Base-by-base conservation (phyloP, 805 yeast genomes). In the Ogataea wickerhamii region DNA sequence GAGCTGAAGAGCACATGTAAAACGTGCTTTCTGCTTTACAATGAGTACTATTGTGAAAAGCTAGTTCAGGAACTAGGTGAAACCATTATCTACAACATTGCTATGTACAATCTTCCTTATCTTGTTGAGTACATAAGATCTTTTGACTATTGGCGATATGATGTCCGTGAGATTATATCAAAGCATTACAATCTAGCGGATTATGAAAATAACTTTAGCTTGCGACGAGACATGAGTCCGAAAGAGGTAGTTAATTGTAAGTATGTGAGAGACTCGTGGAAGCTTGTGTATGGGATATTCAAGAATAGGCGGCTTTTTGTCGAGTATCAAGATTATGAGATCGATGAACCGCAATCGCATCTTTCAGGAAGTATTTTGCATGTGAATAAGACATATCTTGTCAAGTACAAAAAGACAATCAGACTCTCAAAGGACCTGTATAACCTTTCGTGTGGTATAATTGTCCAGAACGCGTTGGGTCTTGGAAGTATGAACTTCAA, bases 401-500 rank as follows among this genome's bases (percentile, higher is more conserved):
- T 74, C 13, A 71, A 74, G 14, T 73, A 70, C 43, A 48, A 60
- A 11, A 74, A 74, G 43, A 53, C 60, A 1, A 51, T 74, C 5
- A 67, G 73, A 65, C 51, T 76, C 16, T 56, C 74, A 1, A 71
- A 74, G 0, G 81, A 77, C 3, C 51, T 53, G 11, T 76, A 76
- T 51, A 74, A 74, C 44, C 52, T 75, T 20, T 68, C 74, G 30
- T 67, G 74, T 35, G 81, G 78, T 0, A 51, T 76, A 18, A 71
- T 74, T 5, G 60, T 76, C n/a, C 72, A 73, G 36, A 70, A 71
- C 42, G 76, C 74, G 1, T 61, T 66, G 36, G 84, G 84, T 0
- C 55, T 79, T 19, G 82, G 82, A 2, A 76, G 82, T 12, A 74
- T 79, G 13, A 68, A 70, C 47, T 78, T 78, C 46, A 74, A 68